A percentile compares a stretch with the other conserved stretches of the same genome.
These are phyloP conservation scores for Danielia reshetovae DNA, from an alignment of 805 yeast species.

Conservation along the genomic window DNA sequence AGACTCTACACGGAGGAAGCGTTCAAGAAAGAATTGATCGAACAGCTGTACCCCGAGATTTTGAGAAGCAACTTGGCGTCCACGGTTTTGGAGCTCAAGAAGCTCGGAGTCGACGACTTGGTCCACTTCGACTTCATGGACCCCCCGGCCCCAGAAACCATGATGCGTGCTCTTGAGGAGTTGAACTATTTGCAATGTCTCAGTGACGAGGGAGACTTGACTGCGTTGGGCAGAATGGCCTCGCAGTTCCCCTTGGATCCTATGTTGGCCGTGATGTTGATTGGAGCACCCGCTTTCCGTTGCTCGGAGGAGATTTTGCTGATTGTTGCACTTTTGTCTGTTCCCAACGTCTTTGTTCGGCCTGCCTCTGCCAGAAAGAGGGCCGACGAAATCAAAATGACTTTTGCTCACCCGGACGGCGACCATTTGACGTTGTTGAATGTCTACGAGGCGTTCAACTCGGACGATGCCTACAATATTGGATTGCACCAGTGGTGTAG, in stretches of 20 bases:
- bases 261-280: constrained; percentile 86
- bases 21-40: constrained; percentile 86
- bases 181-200: constrained; percentile 85
- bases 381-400: constrained; percentile 86
- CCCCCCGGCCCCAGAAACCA: constrained; percentile 99
- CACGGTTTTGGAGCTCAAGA: constrained; percentile 89
- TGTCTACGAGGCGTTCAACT: constrained; percentile 78
- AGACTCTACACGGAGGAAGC: constrained; percentile 96
- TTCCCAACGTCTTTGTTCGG: constrained; percentile 91
- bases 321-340: constrained; percentile 85
- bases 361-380: constrained; percentile 83
- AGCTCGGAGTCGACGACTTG: constrained; percentile 90
- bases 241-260: constrained; percentile 96
- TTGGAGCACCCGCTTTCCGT: constrained; percentile 77
- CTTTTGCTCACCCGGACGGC: constrained; percentile 90
- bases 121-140: constrained; percentile 99
- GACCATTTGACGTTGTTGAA: constrained; percentile 90
- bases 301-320: constrained; percentile 89
- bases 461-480: constrained; percentile 63
- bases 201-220: constrained; percentile 87
- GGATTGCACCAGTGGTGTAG: constrained; percentile 86
- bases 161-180: constrained; percentile 98
- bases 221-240: constrained; percentile 84
- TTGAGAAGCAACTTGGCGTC: constrained; percentile 85
- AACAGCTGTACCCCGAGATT: constrained; percentile 95